Conservation (phyloP, 371 early-diverging fungal species). For the Apophysomyces elegans region DNA sequence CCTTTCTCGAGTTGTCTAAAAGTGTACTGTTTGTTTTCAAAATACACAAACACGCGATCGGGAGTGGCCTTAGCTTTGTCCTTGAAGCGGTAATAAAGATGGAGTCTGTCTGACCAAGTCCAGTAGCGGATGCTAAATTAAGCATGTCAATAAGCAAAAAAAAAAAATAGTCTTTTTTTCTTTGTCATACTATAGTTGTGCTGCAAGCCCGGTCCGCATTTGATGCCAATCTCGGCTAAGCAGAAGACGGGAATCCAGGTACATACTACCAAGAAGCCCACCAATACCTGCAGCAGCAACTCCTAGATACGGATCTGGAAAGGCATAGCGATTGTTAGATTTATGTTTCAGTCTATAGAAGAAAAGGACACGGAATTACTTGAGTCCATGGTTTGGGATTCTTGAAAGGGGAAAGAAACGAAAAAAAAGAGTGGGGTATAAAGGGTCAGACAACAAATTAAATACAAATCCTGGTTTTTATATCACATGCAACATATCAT, state of each 20-base stretch:
- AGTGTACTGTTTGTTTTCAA: constrained; percentile 37
- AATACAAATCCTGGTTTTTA: constrained; percentile 8
- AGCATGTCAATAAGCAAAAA: neutral
- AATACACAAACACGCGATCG: constrained; percentile 25
- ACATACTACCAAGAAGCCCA: constrained; percentile 36
- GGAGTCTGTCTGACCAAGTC: constrained; percentile 29
- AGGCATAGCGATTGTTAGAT: neutral
- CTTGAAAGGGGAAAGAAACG: neutral
- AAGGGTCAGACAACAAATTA: constrained; percentile 2
- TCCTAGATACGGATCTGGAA: constrained; percentile 18
- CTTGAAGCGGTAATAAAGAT: constrained; percentile 35
- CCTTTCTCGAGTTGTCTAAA: constrained; percentile 34
- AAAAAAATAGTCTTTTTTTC: neutral
- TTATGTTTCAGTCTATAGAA: neutral
- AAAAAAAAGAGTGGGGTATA: constrained; percentile 6
- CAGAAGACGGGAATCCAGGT: constrained; percentile 34
- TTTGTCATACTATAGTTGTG: constrained; percentile 24
- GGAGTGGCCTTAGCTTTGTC: constrained; percentile 30
- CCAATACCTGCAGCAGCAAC: constrained; percentile 33
- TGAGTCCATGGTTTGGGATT: constrained; percentile 18
- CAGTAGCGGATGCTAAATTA: constrained; percentile 25
- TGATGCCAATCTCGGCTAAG: constrained; percentile 32
- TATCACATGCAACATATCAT: constrained; percentile 7
- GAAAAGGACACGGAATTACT: constrained; percentile 2
- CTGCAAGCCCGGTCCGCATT: constrained; percentile 24